A percentile compares a stretch with the other conserved stretches of the same genome.
phyloP scores from a whole-genome alignment of 164 flowering plant genomes.

The Buxus sempervirens region DNA sequence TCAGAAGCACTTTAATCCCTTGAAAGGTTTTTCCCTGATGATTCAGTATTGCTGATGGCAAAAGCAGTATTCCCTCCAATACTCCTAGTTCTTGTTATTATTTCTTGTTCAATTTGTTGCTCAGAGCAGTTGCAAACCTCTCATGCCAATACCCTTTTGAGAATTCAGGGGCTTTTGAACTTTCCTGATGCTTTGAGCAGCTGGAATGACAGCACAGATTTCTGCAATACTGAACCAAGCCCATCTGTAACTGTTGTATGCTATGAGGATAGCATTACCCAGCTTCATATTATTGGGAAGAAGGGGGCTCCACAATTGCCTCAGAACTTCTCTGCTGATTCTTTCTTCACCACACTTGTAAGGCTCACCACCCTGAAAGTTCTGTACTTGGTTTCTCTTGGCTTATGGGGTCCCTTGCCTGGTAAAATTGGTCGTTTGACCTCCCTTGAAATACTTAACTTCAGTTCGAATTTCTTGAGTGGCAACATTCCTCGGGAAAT shows the following conservation, averaged over 20 bases:
- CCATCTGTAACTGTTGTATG: slow-evolving; percentile 67
- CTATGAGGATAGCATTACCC: slow-evolving; percentile 76
- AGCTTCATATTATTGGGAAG: slow-evolving; percentile 68
- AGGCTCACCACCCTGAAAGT: slow-evolving; percentile 74
- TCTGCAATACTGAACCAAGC: slow-evolving; percentile 65
- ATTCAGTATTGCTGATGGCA: slow-evolving; percentile 11
- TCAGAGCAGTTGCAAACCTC: slow-evolving; percentile 63
- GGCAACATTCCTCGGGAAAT: slow-evolving; percentile 64
- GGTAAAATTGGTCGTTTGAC: slow-evolving; percentile 53
- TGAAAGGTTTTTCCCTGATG: not conserved
- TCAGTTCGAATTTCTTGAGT: slow-evolving; percentile 73
- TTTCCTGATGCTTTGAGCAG: slow-evolving; percentile 50
- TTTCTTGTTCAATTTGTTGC: slow-evolving; percentile 24
- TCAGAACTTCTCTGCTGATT: slow-evolving; percentile 64
- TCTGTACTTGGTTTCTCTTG: slow-evolving; percentile 82
- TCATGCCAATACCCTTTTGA: slow-evolving; percentile 58
- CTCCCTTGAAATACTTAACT: slow-evolving; percentile 75
- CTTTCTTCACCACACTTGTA: slow-evolving; percentile 64
- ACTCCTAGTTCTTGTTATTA: slow-evolving; percentile 19
- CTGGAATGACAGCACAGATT: slow-evolving; percentile 71
- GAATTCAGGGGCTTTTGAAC: slow-evolving; percentile 54
- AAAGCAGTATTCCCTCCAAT: slow-evolving; percentile 8
- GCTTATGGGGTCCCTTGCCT: slow-evolving; percentile 86
- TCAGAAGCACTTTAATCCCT: slow-evolving; percentile 2
- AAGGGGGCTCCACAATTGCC: slow-evolving; percentile 45